Evolutionary conservation across 2,329 filamentous ascomycete genomes (phyloP), one percentile per base, ranked within the genome.

Genomic region (Aureobasidium namibiae): DNA sequence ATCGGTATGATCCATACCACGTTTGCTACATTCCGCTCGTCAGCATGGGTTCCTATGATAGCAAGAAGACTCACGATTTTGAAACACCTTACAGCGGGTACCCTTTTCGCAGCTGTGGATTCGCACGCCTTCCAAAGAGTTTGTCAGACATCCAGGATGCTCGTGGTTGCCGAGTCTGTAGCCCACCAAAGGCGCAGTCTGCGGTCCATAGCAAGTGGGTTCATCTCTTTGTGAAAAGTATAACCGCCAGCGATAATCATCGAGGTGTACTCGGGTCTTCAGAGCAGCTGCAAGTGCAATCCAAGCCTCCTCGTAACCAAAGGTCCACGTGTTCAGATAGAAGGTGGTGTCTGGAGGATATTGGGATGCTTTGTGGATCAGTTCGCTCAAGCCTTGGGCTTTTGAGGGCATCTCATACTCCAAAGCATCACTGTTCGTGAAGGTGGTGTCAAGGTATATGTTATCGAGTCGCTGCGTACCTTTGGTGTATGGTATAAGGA

Each of bases 221-320:
- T 73, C 66, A 18, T 75, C 78, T 1, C 73, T 72, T 6, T 79
- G 72, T 0, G 92, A 80, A 1, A 76, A 76, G 67, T 95, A 96
- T 0, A 96, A 78, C 1, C 79, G 74, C 67, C 87, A 77, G 65
- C 92, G 90, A 69, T 96, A 96, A 16, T 82, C 76, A 68, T 95
- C 90, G 2, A 96, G 82, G 66, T 96, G 92, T 1, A 96, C 82
- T 77, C 87, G 65, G 0, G 86, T 86, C 6, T 82, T 74, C 0
- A 96, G 75, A 11, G 84, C 82, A 23, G 85, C 81, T 0, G 90
- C 86, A 0, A 97, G 74, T 0, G 90, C 87, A 61, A 91, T 77
- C 91, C 91, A 96, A 0, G 96, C 90, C 56, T 95, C 88, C 69
- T 97, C 92, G 63, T 96, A 96, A 0, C 89, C 89, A 68, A 94